phyloP scores from a whole-genome alignment of 257 asterid species.

The Datura wrightii region DNA sequence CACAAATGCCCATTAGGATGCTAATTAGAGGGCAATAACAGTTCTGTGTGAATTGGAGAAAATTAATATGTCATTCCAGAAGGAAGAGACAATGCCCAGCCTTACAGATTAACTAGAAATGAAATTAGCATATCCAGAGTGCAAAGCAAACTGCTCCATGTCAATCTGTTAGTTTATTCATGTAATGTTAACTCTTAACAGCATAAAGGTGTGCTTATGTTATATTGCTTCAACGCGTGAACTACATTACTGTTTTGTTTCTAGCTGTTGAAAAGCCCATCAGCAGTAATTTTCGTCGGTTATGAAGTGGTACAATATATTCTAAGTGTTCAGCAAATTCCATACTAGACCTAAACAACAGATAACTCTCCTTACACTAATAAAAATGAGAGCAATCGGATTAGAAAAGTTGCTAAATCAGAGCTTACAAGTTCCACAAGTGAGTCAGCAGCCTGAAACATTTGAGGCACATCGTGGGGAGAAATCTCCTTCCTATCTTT shows the following conservation, averaged over 20 bases:
- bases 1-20: constrained; percentile 6
- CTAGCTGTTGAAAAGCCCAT: constrained; percentile 3
- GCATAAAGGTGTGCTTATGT: constrained; percentile 8
- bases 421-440: constrained; percentile 82
- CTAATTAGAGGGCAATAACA: neutral
- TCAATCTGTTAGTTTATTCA: neutral
- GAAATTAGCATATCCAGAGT: neutral
- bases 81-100: neutral
- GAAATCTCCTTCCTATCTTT: constrained; percentile 83
- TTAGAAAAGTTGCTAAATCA: neutral
- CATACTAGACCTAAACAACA: neutral
- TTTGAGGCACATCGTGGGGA: constrained; percentile 77
- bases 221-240: neutral
- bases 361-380: neutral
- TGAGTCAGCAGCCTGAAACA: constrained; percentile 81
- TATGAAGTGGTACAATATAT: constrained; percentile 15
- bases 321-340: constrained; percentile 2
- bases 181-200: neutral
- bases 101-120: constrained; percentile 20
- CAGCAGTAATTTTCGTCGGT: neutral
- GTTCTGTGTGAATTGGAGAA: constrained; percentile 14
- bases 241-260: neutral
- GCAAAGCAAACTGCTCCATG: constrained; percentile 14
- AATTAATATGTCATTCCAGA: neutral
- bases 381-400: neutral